Evolutionary conservation across 148 eudicot species (phyloP), one percentile per base, ranked within the genome.

Genomic region (Vaccinium corymbosum): DNA sequence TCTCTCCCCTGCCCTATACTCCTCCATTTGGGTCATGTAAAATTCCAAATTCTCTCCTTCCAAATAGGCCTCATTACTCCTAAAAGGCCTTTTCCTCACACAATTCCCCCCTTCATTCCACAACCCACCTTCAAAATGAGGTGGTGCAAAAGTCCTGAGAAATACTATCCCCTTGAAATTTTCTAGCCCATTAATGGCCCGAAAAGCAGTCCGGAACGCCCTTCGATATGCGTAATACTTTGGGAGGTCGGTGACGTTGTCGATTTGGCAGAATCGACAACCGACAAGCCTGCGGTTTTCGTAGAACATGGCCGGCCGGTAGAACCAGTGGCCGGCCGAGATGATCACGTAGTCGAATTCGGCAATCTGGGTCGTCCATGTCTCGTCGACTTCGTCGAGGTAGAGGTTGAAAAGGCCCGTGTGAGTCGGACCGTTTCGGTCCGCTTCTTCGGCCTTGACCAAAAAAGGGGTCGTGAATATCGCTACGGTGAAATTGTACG

Each of bases 301-400:
- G 4, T 35, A 80, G 82, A 35, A 80, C 82, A 80, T 80, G 52
- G 72, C 25, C 0, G 82, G 82, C 17, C 72, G 50, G 72, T 57
- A 59, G 71, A 80, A 80, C 82, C 82, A 80, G 51, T 80, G 82
- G 32, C 82, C 82, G 19, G 72, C 71, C 8, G 82, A 80, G 72
- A 80, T 19, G 82, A 80, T 80, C 15, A 80, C 82, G 52, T 57
- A 88, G 83, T 93, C 86, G 53, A 87, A 89, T 0, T 42, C 78
- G 16, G 87, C 88, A 29, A 93, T 90, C 70, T 90, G 73, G 83
- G 85, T 62, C 2, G 83, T 82, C 95, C 95, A 93, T 35, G 68
- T 50, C 20, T 78, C 76, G 16, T 92, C 87, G 3, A 82, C 53
- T 79, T 93, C 93, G 79, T 93, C 93, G 0, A 93, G 89, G 83